Conservation (phyloP, 306 rosid genomes). For the Arachis hypogaea region DNA sequence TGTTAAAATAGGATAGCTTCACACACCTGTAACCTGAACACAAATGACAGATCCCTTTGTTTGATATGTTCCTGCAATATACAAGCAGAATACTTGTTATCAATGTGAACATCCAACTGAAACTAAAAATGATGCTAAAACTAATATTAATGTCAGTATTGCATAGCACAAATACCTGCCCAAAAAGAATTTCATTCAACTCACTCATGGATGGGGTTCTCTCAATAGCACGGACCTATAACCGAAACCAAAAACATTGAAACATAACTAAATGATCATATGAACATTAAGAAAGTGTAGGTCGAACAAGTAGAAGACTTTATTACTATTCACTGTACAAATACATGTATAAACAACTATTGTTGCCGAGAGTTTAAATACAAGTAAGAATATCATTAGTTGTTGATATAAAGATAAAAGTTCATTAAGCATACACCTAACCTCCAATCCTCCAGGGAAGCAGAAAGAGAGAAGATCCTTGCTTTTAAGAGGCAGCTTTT, state of each 20-base stretch:
- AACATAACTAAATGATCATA: conserved; percentile 25
- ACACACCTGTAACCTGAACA: conserved; percentile 93
- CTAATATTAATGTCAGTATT: conserved; percentile 15
- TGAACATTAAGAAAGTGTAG: conserved; percentile 28
- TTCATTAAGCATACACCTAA: conserved; percentile 48
- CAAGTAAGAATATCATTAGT: conserved; percentile 15
- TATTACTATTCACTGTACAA: conserved; percentile 18
- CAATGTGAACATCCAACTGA: conserved; percentile 22
- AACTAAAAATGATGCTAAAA: conserved; percentile 15
- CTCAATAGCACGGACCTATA: conserved; percentile 91
- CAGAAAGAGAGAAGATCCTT: conserved; percentile 94
- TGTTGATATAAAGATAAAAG: conserved; percentile 30
- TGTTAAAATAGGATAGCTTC: conserved; percentile 22
- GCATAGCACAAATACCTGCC: conserved; percentile 68
- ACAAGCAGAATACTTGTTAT: conserved; percentile 31
- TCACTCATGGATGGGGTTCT: conserved; percentile 99
- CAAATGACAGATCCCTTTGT: conserved; percentile 89
- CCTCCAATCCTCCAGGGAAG: conserved; percentile 96
- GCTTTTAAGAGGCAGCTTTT: conserved; percentile 75
- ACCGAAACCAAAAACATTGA: conserved; percentile 45
- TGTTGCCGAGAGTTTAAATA: conserved; percentile 23
- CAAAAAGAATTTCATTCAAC: conserved; percentile 90
- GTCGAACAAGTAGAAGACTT: conserved; percentile 25
- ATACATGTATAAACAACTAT: conserved; percentile 31
- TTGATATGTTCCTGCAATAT: conserved; percentile 85